These are phyloP conservation scores for Suhomyces bokatorum DNA, from an alignment of 1,139 yeast species.

Conservation along the genomic window DNA sequence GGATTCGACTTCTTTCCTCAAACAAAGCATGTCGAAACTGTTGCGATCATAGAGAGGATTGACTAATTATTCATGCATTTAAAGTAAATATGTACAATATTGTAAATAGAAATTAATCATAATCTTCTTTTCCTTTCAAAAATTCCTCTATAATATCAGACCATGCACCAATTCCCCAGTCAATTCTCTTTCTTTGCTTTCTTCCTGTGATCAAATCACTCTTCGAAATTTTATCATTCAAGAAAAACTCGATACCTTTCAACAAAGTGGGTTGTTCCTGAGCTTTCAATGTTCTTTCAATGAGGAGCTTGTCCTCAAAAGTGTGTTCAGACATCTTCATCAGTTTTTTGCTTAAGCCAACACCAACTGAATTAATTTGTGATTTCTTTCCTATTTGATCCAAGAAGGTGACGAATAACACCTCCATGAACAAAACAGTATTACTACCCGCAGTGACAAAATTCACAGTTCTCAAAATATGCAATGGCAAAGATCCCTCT, in stretches of 20 bases:
- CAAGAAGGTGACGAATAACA: constrained; percentile 66
- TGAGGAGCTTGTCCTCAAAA: constrained; percentile 56
- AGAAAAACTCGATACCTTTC: constrained; percentile 73
- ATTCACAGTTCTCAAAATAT: constrained; percentile 69
- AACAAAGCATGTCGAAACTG: constrained; percentile 48
- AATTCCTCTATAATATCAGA: constrained; percentile 56
- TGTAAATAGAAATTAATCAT: constrained; percentile 5
- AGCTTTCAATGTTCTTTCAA: constrained; percentile 58
- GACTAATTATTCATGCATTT: constrained; percentile 9
- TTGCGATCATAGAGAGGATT: constrained; percentile 36
- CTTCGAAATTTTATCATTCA: constrained; percentile 51
- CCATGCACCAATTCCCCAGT: constrained; percentile 67
- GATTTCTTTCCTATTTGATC: constrained; percentile 68
- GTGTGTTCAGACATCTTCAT: constrained; percentile 36
- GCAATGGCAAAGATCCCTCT: constrained; percentile 72
- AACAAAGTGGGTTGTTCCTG: constrained; percentile 62
- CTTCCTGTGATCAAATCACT: constrained; percentile 57
- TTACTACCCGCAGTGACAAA: constrained; percentile 72
- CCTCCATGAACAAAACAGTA: constrained; percentile 68
- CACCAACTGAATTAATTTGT: constrained; percentile 51
- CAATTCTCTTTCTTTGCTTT: constrained; percentile 61
- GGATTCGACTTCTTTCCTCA: constrained; percentile 54
- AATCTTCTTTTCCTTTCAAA: constrained; percentile 21
- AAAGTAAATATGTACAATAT: constrained; percentile 1
- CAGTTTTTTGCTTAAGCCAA: constrained; percentile 37